Conservation (phyloP, 2,329 filamentous ascomycete species). For the Polychaeton citri region DNA sequence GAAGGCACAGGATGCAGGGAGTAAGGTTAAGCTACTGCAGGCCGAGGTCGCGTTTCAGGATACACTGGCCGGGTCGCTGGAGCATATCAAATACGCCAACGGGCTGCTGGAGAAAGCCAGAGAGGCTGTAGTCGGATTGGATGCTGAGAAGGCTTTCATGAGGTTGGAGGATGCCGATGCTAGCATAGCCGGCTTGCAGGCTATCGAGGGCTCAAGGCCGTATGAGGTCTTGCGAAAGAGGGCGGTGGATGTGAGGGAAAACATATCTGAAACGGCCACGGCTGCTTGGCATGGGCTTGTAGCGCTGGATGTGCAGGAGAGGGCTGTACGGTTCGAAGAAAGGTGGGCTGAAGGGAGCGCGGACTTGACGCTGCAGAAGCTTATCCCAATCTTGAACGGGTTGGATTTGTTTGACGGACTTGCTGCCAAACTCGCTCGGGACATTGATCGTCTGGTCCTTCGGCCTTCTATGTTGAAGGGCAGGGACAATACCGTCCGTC, state of each 20-base stretch:
- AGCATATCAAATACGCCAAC: conserved; percentile 38
- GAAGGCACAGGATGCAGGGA: conserved; percentile 47
- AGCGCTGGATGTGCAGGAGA: conserved; percentile 43
- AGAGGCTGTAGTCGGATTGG: conserved; percentile 29
- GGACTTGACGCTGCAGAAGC: conserved; percentile 1
- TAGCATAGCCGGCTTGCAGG: conserved; percentile 45
- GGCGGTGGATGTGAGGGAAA: conserved; percentile 51
- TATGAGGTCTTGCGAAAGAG: conserved; percentile 52
- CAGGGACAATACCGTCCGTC: conserved; percentile 9
- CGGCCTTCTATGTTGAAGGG: conserved; percentile 13
- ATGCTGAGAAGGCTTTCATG: conserved; percentile 35
- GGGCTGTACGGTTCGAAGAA: conserved; percentile 44
- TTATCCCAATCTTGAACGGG: conserved; percentile 5
- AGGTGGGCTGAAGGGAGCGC: conserved; percentile 21
- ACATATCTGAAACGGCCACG: conserved; percentile 53
- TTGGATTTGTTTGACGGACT: conserved; percentile 14
- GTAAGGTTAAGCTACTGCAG: conserved; percentile 42
- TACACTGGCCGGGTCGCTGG: conserved; percentile 36
- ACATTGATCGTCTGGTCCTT: conserved; percentile 17
- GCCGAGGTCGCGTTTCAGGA: conserved; percentile 48
- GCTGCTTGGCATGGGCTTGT: conserved; percentile 60
- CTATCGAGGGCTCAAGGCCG: conserved; percentile 48
- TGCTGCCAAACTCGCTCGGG: conserved; percentile 13
- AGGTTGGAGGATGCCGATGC: conserved; percentile 36
- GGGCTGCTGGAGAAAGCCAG: conserved; percentile 24